Evolutionary conservation across 192 early-diverging fungal species (phyloP), one percentile per base, ranked within the genome.

Genomic region (Entomortierella parvispora): DNA sequence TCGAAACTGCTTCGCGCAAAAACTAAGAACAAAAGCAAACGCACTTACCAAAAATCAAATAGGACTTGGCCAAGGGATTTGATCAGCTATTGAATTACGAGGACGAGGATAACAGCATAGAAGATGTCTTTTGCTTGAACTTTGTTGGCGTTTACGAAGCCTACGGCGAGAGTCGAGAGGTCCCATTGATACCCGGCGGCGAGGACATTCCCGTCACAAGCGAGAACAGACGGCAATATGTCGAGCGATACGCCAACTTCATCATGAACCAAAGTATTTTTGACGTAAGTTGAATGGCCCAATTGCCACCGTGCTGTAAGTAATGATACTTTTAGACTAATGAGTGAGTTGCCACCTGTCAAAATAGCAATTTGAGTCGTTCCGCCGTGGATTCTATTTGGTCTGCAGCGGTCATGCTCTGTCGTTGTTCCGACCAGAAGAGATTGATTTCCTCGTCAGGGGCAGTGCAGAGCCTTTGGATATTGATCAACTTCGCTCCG

Each of bases 371-470:
- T 97, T 97, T 64, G 88, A 89, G 52, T 88, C 93, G 4, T 97
- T 98, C 79, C 83, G 86, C 31, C 90, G 89, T 11, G 97, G 97
- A 4, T 95, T 98, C 56, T 91, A 94, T 79, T 83, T 91, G 33
- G 93, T 98, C 3, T 92, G 95, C 65, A 89, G 93, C 29, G 91
- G 97, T 40, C 94, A 95, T 78, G 92, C 95, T 4, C 68, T 93
- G 31, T 90, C 90, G 32, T 77, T 96, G 37, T 98, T 98, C 74
- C 84, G 93, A 71, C 90, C 96, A 7, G 94, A 96, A 81, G 97
- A 98, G 65, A 92, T 98, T 49, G 94, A 97, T 79, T 82, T 94
- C 62, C 81, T 97, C 31, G 92, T 98, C 29, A 86, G 94, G 61
- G 97, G 97, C 14, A 91, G 92, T 52, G 88, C 86, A 34, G 89